Conservation (phyloP, 2,329 filamentous ascomycete species). For the Fonsecaea nubica region DNA sequence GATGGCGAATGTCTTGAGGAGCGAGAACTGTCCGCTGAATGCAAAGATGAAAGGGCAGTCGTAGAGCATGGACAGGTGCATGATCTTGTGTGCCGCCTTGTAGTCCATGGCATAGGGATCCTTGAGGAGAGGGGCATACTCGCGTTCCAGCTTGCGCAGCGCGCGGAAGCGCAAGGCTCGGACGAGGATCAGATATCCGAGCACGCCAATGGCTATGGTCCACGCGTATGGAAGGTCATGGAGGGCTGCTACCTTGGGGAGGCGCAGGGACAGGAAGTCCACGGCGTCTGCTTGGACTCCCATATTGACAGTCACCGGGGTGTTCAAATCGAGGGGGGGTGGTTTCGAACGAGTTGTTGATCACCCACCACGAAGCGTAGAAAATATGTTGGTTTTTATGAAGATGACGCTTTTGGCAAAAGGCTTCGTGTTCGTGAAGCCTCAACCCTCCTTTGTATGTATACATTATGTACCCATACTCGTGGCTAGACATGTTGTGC, state of each 20-base stretch:
- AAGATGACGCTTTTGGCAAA: neutral
- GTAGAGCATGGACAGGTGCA: conserved; percentile 50
- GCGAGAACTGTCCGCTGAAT: conserved; percentile 63
- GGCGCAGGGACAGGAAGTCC: neutral
- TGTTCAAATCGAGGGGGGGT: too few relatives aligned
- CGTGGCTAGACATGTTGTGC: neutral
- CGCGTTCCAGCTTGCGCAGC: conserved; percentile 48
- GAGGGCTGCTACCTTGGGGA: neutral
- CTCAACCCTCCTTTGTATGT: neutral
- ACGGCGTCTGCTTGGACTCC: neutral
- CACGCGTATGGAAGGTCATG: conserved; percentile 1
- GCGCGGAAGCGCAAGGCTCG: conserved; percentile 48
- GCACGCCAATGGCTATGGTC: conserved; percentile 7
- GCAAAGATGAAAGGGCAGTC: conserved; percentile 63
- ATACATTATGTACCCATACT: neutral
- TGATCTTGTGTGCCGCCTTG: conserved; percentile 57
- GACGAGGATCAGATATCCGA: conserved; percentile 45
- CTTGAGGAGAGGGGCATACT: conserved; percentile 55
- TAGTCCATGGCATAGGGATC: conserved; percentile 61
- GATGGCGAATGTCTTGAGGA: conserved; percentile 66
- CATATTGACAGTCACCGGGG: neutral
- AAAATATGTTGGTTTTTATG: neutral
- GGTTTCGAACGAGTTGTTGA: neutral
- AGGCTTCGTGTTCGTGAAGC: conserved; percentile 3
- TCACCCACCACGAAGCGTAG: neutral